Evolutionary conservation across 805 yeast species (phyloP).

Genomic region (Yamadazyma sp.): DNA sequence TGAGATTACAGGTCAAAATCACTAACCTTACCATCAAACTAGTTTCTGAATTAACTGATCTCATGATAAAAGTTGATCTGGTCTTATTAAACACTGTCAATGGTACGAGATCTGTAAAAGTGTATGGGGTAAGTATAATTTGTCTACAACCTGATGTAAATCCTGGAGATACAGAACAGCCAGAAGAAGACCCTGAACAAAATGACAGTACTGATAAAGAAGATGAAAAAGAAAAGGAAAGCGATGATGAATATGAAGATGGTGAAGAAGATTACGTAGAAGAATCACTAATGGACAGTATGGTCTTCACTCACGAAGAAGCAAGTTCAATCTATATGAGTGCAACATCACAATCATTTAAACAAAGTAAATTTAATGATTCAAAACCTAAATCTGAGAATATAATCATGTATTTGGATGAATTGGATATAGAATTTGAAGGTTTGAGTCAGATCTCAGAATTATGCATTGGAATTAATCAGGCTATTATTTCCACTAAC

Average conservation of each 20-base stretch:
- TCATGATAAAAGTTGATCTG: slow-evolving; percentile 29
- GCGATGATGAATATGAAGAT: slow-evolving; percentile 14
- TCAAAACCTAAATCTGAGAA: slow-evolving; percentile 3
- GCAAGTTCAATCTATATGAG: slow-evolving; percentile 79
- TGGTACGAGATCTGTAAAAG: slow-evolving; percentile 41
- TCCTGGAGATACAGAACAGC: slow-evolving; percentile 21
- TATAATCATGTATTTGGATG: slow-evolving; percentile 29
- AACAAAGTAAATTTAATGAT: slow-evolving; percentile 1
- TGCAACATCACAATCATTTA: slow-evolving; percentile 57
- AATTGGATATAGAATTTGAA: slow-evolving; percentile 42
- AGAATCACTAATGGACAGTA: slow-evolving; percentile 50
- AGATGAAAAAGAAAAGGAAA: slow-evolving; percentile 32
- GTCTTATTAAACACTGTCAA: slow-evolving; percentile 38
- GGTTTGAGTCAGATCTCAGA: slow-evolving; percentile 39
- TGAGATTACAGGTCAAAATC: slow-evolving; percentile 54
- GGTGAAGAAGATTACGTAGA: slow-evolving; percentile 16
- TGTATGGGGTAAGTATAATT: slow-evolving; percentile 38
- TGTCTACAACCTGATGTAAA: slow-evolving; percentile 40
- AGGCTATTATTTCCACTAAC: slow-evolving; percentile 40
- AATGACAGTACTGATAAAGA: slow-evolving; percentile 16
- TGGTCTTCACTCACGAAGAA: slow-evolving; percentile 64
- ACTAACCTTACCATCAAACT: slow-evolving; percentile 46
- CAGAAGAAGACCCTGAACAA: slow-evolving; percentile 12
- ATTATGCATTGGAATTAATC: slow-evolving; percentile 37
- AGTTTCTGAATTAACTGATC: slow-evolving; percentile 42